Evolutionary conservation across 768 basidiomycete species (phyloP), one percentile per base, ranked within the genome.

Genomic region (Suillus plorans): DNA sequence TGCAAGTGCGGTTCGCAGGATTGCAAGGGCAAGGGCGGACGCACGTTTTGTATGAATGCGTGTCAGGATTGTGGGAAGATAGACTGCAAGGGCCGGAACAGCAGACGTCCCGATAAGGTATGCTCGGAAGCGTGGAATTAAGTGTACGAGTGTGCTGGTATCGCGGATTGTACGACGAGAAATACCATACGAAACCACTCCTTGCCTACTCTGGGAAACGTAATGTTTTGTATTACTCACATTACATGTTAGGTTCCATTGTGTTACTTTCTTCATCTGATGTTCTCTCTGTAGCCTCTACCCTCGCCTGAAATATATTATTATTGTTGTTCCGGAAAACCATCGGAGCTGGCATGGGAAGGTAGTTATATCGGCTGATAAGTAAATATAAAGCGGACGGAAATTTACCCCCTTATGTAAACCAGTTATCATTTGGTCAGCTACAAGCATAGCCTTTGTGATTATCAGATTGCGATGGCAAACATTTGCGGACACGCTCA

Each of bases 1-100:
- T 89, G 88, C 73, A 94, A 94, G 78, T 93, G 91, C 63, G 91
- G 91, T 18, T 87, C 85, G 45, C 86, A 89, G 75, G 86, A 90
- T 28, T 94, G 91, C 74, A 93, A 92, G 72, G 91, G 91, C 58
- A 93, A 92, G 69, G 91, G 91, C 4, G 91, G 91, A 5, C 80
- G 90, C 45, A 79, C 80, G 52, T 92, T 91, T 72, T 94, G 91
- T 72, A 79, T 78, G 69, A 92, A 87, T 73, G 79, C 85, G 49
- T 93, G 91, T 68, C 89, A 91, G 78, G 91, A 94, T 74, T 94
- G 92, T 72, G 89, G 90, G n/a, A 89, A 89, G 79, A 69, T 89
- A 67, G 88, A 90, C 18, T 94, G 91, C 71, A 87, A 83, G 69
- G 91, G 91, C 31, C 80, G 91, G 76, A 92, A 91, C 70, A 90